phyloP scores from a whole-genome alignment of 2,329 filamentous ascomycete species.

The Fusarium sublunatum region DNA sequence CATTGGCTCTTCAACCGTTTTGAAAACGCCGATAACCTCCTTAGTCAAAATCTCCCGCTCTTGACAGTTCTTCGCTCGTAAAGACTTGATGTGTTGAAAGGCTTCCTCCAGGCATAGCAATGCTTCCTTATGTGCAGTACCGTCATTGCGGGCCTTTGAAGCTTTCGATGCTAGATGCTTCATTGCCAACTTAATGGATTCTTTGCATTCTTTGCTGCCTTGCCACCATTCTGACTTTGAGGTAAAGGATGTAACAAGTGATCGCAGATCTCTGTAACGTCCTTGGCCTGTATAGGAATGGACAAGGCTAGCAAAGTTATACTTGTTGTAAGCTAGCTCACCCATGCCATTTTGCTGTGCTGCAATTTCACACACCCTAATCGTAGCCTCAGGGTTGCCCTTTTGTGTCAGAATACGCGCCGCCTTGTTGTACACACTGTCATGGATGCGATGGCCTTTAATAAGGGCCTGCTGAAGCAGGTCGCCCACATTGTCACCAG shows the following conservation, averaged over 20 bases:
- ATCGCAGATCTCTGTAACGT: slow-evolving; percentile 48
- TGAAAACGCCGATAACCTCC: slow-evolving; percentile 38
- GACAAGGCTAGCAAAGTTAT: slow-evolving; percentile 54
- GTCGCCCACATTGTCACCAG: slow-evolving; percentile 45
- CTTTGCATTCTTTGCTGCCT: slow-evolving; percentile 52
- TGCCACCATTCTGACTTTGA: slow-evolving; percentile 52
- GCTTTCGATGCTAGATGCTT: slow-evolving; percentile 48
- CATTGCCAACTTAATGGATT: slow-evolving; percentile 54
- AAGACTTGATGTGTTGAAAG: slow-evolving; percentile 40
- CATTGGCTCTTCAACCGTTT: slow-evolving; percentile 23
- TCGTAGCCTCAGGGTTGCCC: slow-evolving; percentile 48
- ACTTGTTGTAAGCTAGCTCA: slow-evolving; percentile 51
- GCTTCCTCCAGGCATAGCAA: slow-evolving; percentile 38
- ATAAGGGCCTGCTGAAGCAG: slow-evolving; percentile 46
- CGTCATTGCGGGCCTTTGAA: slow-evolving; percentile 11
- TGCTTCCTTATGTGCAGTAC: slow-evolving; percentile 41
- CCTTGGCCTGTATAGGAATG: slow-evolving; percentile 49
- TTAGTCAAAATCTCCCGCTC: slow-evolving; percentile 34
- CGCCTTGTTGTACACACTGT: slow-evolving; percentile 53
- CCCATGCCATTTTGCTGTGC: slow-evolving; percentile 53
- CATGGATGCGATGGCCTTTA: slow-evolving; percentile 49
- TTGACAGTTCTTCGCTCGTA: slow-evolving; percentile 32
- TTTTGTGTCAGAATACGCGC: slow-evolving; percentile 47
- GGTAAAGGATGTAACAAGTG: slow-evolving; percentile 49
- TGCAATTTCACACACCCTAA: slow-evolving; percentile 51